Evolutionary conservation across 495 filamentous ascomycete genomes (phyloP), one percentile per base, ranked within the genome.

Genomic region (Lindgomyces ingoldianus): DNA sequence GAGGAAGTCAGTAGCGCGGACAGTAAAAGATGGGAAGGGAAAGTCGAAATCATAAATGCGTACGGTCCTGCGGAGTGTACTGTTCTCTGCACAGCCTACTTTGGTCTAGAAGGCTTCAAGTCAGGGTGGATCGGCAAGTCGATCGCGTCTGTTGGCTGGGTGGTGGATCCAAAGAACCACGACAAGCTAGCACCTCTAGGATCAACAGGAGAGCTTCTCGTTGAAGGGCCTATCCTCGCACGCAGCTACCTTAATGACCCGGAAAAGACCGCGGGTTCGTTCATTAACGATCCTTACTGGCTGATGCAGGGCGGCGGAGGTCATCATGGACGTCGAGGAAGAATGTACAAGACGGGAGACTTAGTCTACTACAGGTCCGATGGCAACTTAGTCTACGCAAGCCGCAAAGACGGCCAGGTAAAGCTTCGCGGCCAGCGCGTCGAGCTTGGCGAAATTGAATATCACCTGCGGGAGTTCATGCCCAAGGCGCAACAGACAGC

Each of bases 231-330:
- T n/a, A n/a, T n/a, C n/a, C n/a, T n/a, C n/a, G n/a, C 75, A 39
- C 72, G 77, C 25, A 79, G 79, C 3, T 85, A 84, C 54, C 61
- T 82, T 30, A 76, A 79, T 21, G 77, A 82, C 26, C 68, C 73
- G 0, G 74, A 77, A 6, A 81, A 79, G 60, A 83, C 81, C 0
- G 68, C 71, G 4, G 70, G 67, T 4, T 70, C 72, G 4, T 83
- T 82, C 53, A 79, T 84, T 48, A 62, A 79, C n/a, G 71, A 78
- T 64, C 81, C 80, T 4, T 19, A 48, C 12, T 83, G 81, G 80
- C 2, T n/a, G n/a, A n/a, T n/a, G n/a, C n/a, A n/a, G n/a, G 25
- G 12, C 12, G 10, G 44, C 19, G 29, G 19, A 49, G 50, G 22
- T 30, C 47, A 74, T 19, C 42, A 27, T 3, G 66, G 74, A 78